phyloP scores from a whole-genome alignment of 306 rosid genomes.

The Sesbania bispinosa region DNA sequence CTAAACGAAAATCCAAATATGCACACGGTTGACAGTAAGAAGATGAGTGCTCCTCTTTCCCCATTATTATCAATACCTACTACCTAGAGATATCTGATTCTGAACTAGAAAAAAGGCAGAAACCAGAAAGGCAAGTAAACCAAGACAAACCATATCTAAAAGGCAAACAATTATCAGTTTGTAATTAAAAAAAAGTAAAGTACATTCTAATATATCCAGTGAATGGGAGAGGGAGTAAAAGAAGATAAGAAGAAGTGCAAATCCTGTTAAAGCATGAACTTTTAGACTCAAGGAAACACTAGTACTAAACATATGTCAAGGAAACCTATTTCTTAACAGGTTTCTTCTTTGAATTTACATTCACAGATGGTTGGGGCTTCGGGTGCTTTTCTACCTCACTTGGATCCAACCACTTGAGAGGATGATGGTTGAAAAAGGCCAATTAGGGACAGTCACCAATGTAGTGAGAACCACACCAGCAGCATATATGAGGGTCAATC shows the following conservation, averaged over 20 bases:
- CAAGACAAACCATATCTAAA: not conserved
- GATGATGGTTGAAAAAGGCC: too few species aligned
- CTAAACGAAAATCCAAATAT: not conserved
- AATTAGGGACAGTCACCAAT: too few species aligned
- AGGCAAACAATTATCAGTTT: not conserved
- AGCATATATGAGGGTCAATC: slow-evolving; percentile 65
- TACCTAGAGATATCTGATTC: not conserved
- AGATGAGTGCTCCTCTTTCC: not conserved
- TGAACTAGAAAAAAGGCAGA: too few species aligned
- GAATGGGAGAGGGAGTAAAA: not conserved
- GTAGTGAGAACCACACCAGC: too few species aligned
- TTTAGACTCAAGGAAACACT: not conserved
- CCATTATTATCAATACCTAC: not conserved
- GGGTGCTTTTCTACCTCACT: too few species aligned
- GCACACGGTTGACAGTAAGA: not conserved
- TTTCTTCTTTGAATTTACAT: slow-evolving; percentile 67
- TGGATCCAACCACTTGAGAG: too few species aligned
- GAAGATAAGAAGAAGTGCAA: not conserved
- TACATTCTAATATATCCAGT: slow-evolving; percentile 20
- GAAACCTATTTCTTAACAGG: slow-evolving; percentile 46
- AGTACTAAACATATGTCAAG: not conserved
- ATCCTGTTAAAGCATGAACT: not conserved
- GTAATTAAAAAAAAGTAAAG: not conserved
- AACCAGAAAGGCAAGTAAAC: slow-evolving; percentile 16
- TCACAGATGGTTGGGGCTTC: too few species aligned